These are phyloP conservation scores for Aspergillus baeticus DNA, from an alignment of 495 filamentous ascomycete species.

Conservation along the genomic window DNA sequence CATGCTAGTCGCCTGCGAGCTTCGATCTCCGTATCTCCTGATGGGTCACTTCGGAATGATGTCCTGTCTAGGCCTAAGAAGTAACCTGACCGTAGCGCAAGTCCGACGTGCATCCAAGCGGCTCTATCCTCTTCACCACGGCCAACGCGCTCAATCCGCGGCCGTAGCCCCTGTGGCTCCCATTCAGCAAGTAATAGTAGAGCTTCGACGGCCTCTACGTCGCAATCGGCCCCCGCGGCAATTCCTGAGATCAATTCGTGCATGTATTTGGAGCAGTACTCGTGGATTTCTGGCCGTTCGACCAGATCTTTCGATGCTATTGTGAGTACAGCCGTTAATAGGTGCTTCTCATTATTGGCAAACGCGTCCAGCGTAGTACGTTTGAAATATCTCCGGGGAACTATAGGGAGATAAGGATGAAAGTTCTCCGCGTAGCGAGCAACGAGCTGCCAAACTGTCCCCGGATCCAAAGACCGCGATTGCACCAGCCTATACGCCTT, in stretches of 20 bases:
- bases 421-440: conserved; percentile 54
- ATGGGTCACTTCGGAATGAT: conserved; percentile 48
- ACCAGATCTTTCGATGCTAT: conserved; percentile 62
- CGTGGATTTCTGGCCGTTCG: conserved; percentile 54
- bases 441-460: conserved; percentile 50
- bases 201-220: conserved; percentile 64
- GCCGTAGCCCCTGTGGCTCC: conserved; percentile 58
- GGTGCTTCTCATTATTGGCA: conserved; percentile 53
- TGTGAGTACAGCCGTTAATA: conserved; percentile 61
- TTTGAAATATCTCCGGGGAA: conserved; percentile 54
- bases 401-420: conserved; percentile 63
- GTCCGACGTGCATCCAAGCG: conserved; percentile 68
- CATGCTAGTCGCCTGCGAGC: conserved; percentile 59
- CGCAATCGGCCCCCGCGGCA: conserved; percentile 57
- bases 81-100: conserved; percentile 62
- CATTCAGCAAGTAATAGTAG: conserved; percentile 62
- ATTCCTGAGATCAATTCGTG: conserved; percentile 59
- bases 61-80: conserved; percentile 60
- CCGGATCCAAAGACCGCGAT: conserved; percentile 45
- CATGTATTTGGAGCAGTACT: conserved; percentile 63
- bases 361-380: conserved; percentile 46
- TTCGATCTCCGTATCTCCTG: conserved; percentile 48
- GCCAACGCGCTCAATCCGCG: conserved; percentile 52
- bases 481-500: conserved; percentile 52
- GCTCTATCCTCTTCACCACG: conserved; percentile 65